Evolutionary conservation across 148 eudicot genomes (phyloP).

Genomic region (Chenopodium formosanum): DNA sequence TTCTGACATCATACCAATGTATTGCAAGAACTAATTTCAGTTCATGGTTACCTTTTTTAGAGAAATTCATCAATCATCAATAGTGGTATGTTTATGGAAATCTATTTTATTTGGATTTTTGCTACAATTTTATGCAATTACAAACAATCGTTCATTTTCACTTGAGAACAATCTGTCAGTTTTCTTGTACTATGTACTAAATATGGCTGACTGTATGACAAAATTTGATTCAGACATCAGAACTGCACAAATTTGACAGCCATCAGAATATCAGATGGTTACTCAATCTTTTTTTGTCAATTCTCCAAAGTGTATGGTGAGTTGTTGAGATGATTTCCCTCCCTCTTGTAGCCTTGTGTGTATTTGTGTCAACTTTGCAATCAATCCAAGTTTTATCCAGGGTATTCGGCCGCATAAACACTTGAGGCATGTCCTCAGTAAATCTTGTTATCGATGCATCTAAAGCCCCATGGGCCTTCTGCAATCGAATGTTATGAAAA

Average conservation of each 20-base stretch:
- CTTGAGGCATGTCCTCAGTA: too few species aligned
- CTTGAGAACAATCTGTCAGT: neutral
- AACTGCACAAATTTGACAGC: neutral
- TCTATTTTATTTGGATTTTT: neutral
- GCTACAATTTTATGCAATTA: neutral
- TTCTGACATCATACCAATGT: neutral
- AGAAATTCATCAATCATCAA: neutral
- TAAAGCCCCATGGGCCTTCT: too few species aligned
- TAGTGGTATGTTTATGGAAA: neutral
- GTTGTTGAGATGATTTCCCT: neutral
- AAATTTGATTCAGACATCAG: neutral
- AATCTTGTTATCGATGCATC: too few species aligned
- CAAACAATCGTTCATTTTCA: neutral
- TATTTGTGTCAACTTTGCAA: too few species aligned
- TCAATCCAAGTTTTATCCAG: too few species aligned
- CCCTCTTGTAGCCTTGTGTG: too few species aligned
- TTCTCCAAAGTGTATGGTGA: neutral
- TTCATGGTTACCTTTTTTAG: neutral
- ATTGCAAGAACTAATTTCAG: neutral
- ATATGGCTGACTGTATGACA: neutral
- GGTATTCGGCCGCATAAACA: too few species aligned
- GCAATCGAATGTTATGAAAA: too few species aligned
- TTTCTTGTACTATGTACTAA: neutral
- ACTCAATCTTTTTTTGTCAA: neutral
- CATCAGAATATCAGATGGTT: neutral